Evolutionary conservation across 495 filamentous ascomycete species (phyloP).

Genomic region (Neurospora sublineolata): DNA sequence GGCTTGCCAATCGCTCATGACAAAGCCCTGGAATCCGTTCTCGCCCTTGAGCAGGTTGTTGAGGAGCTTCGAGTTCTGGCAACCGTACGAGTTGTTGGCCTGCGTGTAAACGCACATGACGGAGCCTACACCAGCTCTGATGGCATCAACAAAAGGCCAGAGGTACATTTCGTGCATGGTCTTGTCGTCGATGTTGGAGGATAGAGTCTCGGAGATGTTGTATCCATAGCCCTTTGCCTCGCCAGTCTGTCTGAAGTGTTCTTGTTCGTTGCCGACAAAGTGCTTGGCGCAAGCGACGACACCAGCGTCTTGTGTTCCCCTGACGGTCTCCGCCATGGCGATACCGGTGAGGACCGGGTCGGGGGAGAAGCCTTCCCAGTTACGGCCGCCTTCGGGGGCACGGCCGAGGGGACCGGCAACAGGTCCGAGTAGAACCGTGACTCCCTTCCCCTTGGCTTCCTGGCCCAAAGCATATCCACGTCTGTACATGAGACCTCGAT

Average conservation of each 20-base stretch:
- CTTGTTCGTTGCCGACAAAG: slow-evolving; percentile 61
- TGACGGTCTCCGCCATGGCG: slow-evolving; percentile 60
- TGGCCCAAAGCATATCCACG: slow-evolving; percentile 71
- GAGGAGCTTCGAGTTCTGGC: slow-evolving; percentile 68
- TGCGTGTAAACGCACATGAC: slow-evolving; percentile 95
- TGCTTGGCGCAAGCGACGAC: slow-evolving; percentile 79
- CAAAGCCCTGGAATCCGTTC: slow-evolving; percentile 87
- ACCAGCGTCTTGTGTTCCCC: slow-evolving; percentile 73
- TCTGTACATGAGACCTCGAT: slow-evolving; percentile 56
- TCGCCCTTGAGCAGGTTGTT: slow-evolving; percentile 86
- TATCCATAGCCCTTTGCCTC: slow-evolving; percentile 53
- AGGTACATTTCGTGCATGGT: slow-evolving; percentile 93
- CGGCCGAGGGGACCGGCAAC: slow-evolving; percentile 80
- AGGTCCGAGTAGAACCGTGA: slow-evolving; percentile 79
- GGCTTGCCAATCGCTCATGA: slow-evolving; percentile 83
- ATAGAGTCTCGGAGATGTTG: slow-evolving; percentile 52
- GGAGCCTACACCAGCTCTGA: slow-evolving; percentile 56
- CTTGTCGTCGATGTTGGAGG: slow-evolving; percentile 82
- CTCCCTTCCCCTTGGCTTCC: slow-evolving; percentile 71
- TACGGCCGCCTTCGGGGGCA: slow-evolving; percentile 66
- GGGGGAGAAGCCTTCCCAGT: slow-evolving; percentile 75
- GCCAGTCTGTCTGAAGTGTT: slow-evolving; percentile 71
- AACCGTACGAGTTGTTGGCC: slow-evolving; percentile 77
- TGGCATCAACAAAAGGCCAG: slow-evolving; percentile 46
- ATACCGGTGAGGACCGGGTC: slow-evolving; percentile 70